Evolutionary conservation across 306 rosid genomes (phyloP), one percentile per base, ranked within the genome.

Genomic region (Pyrus betulifolia): DNA sequence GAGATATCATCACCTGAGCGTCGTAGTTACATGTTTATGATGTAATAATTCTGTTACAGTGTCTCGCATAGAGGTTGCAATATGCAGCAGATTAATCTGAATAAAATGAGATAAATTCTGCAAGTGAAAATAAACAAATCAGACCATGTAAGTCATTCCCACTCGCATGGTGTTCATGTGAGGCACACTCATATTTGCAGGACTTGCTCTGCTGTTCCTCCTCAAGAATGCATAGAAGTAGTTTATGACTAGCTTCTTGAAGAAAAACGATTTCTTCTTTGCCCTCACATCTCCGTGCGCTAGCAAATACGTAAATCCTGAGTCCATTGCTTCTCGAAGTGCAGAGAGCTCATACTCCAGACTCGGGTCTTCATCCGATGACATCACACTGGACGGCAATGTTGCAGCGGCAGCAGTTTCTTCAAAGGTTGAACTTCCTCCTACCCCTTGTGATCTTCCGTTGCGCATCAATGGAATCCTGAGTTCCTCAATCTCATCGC

Each of bases 241-340:
- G 85, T 95, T 95, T 78, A 95, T 88, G 38, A 84, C 77, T 73
- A 95, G 78, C 71, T 95, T 95, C 91, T 95, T 95, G 10, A 92
- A 15, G 82, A 95, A 95, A 69, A 95, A 78, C 15, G 97, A 95
- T 78, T 90, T 88, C 79, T 95, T 95, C 87, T 89, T 95, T 66
- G 99, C 99, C 76, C 84, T 90, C 81, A 95, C 99, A 60, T 88
- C 90, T 15, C 91, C 96, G 28, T 92, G 99, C n/a, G 90, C 97
- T 38, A 95, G 89, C 83, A 95, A 82, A 70, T 95, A 95, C 22
- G 97, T 92, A 85, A 87, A 92, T 81, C 99, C 97, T 23, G 99
- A 95, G 71, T 89, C 97, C 46, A 73, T 90, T 70, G 97, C 99
- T 84, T 95, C 99, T 44, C 91, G 81, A 51, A 92, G 92, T 18